Evolutionary conservation across 2,329 filamentous ascomycete species (phyloP), one percentile per base, ranked within the genome.

Genomic region (Penicillium oxalicum): DNA sequence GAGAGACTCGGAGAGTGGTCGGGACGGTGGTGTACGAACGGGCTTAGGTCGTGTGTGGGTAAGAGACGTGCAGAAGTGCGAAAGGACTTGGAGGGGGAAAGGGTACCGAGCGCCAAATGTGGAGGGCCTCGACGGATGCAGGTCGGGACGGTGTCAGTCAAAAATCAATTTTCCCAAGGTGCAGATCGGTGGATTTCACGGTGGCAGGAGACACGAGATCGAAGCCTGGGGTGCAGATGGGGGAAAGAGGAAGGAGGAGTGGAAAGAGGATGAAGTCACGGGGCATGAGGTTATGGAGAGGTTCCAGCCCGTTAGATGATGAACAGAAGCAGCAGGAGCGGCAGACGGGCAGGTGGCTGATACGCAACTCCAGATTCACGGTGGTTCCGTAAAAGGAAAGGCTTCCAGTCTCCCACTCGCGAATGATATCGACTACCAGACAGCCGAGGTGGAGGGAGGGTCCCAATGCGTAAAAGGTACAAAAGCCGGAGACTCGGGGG

Each of bases 261-360:
- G 48, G 45, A 32, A 32, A 7, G 29, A 32, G 29, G 11, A 4
- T 7, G 8, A 32, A 32, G 29, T 32, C 29, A 32, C 29, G 29
- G 29, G 29, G 29, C 7, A 32, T 32, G 29, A 32, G 11, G 29
- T 7, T 32, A 32, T 32, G 29, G 11, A 32, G 29, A 32, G 29
- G 29, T 32, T 32, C 29, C 29, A 32, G 29, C 29, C 29, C 29
- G 29, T 32, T 11, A 4, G 5, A 32, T 11, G 29, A 11, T 32
- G 29, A 11, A 1, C 29, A 32, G 29, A 11, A 5, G 29, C 11
- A 11, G 29, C 29, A 4, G 29, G 29, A 18, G 18, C 11, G 29
- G 29, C 47, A 49, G 49, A 50, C 40, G 42, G 45, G 48, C 36
- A 34, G 45, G 40, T 36, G 40, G 40, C 33, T 32, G 29, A 32